A percentile compares a stretch with the other conserved stretches of the same genome.
Conservation (phyloP, 129 eudicot species). For the Escallonia rubra region DNA sequence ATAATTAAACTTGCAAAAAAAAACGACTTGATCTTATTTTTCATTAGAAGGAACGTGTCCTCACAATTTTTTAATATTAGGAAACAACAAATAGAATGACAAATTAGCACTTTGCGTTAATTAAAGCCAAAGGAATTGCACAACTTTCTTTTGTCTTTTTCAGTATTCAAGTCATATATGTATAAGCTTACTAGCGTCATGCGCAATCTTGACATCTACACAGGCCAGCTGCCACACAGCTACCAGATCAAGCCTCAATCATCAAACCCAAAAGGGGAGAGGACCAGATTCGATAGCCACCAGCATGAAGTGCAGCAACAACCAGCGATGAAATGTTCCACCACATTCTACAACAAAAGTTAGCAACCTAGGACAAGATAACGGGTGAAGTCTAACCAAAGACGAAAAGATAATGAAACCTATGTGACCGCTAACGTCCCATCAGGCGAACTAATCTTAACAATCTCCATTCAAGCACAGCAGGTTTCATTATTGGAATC, state of each 20-base stretch:
- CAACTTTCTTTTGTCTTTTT: no score
- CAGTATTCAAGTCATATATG: no score
- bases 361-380: neutral
- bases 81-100: no score
- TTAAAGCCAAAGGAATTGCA: no score
- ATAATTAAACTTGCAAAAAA: no score
- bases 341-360: no score
- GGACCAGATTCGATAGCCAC: slow-evolving; percentile 12
- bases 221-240: slow-evolving; percentile 31
- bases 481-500: slow-evolving; percentile 20
- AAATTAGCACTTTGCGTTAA: no score
- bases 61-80: no score
- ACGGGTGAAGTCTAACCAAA: slow-evolving; percentile 2
- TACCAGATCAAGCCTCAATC: slow-evolving; percentile 19
- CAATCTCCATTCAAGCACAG: slow-evolving; percentile 7
- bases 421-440: neutral
- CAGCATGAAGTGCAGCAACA: slow-evolving; percentile 36
- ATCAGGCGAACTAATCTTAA: neutral
- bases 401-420: neutral
- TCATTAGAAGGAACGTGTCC: no score
- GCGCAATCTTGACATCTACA: no score
- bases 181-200: no score
- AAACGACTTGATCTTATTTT: no score
- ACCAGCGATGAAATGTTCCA: slow-evolving; percentile 4
- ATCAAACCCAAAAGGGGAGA: slow-evolving; percentile 11